Conservation (phyloP, 495 filamentous ascomycete genomes). For the Hypomontagnella monticulosa region DNA sequence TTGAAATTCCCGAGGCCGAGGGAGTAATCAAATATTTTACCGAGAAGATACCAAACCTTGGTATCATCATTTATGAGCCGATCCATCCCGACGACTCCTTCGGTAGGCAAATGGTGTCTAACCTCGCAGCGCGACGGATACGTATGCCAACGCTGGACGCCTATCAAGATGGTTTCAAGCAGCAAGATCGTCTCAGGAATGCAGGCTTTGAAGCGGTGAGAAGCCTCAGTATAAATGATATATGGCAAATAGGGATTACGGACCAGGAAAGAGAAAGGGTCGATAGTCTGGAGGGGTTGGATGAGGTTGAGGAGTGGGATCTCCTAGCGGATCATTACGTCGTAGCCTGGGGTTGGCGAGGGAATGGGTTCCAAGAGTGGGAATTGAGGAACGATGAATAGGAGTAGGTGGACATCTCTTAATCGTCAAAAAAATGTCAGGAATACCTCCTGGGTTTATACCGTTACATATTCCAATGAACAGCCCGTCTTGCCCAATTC, state of each 20-base stretch:
- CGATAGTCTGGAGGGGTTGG: conserved; percentile 81
- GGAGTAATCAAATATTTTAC: conserved; percentile 75
- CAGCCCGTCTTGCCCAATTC: no score
- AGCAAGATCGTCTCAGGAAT: conserved; percentile 69
- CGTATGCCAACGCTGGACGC: conserved; percentile 80
- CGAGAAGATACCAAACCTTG: conserved; percentile 63
- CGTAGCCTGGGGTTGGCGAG: conserved; percentile 76
- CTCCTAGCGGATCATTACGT: conserved; percentile 90
- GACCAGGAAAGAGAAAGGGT: conserved; percentile 83
- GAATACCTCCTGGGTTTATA: no score
- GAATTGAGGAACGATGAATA: conserved; percentile 16
- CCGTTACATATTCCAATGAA: no score
- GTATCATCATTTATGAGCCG: conserved; percentile 87
- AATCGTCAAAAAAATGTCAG: no score
- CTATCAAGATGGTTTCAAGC: conserved; percentile 71
- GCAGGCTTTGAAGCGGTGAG: conserved; percentile 70
- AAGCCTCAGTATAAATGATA: conserved; percentile 70
- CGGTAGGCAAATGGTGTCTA: conserved; percentile 88
- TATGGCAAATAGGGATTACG: conserved; percentile 80
- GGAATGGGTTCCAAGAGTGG: conserved; percentile 42
- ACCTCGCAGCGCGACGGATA: conserved; percentile 86
- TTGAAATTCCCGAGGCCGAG: conserved; percentile 68
- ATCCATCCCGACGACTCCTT: conserved; percentile 85
- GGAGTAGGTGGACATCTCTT: neutral
- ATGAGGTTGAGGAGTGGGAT: conserved; percentile 96